Base-by-base conservation (phyloP, 345 rosid genomes). In the Clarkia xantiana region DNA sequence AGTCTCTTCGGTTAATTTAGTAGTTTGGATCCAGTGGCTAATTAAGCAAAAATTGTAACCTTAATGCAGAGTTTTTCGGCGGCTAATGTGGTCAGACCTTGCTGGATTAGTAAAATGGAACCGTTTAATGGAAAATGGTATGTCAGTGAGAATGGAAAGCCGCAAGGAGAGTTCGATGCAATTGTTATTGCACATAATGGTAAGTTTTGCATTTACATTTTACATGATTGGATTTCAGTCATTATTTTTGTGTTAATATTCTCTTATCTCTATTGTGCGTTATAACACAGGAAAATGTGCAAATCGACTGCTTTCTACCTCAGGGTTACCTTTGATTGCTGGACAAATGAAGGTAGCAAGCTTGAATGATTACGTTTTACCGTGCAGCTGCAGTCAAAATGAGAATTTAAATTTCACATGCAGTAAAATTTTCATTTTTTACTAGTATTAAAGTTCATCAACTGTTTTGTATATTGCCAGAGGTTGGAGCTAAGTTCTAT, bases 131-230 rank as follows among this genome's bases (percentile, higher is more conserved):
- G 95, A 53, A 77, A 71, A 91, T 90, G 97, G 95, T 84, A 86
- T 62, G 69, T 90, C 62, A 86, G 81, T 39, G 97, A 86, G 75
- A 81, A 90, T 44, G 86, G 86, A 58, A 77, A 76, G 51, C 86
- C 78, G 55, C 55, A 67, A 14, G 91, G 95, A 23, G 70, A 74
- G 63, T 90, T 86, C 64, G 94, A 90, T 62, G 73, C 70, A 14
- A 69, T 86, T 53, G 82, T 90, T 62, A 83, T 90, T 68, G 97
- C 97, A 66, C 97, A 90, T 63, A 86, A 90, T 54, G 97, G 97
- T 89, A 65, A 62, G 47, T 59, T 39, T 43, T 49, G 8, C 58
- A 23, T 14, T 16, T 14, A 45, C 45, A 15, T 2, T 15, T 9
- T 43, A 11, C 10, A 12, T 0, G 45, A 13, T 1, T 11, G 8